Conservation (phyloP, 139 green algal genomes). For the Desmodesmus armatus region DNA sequence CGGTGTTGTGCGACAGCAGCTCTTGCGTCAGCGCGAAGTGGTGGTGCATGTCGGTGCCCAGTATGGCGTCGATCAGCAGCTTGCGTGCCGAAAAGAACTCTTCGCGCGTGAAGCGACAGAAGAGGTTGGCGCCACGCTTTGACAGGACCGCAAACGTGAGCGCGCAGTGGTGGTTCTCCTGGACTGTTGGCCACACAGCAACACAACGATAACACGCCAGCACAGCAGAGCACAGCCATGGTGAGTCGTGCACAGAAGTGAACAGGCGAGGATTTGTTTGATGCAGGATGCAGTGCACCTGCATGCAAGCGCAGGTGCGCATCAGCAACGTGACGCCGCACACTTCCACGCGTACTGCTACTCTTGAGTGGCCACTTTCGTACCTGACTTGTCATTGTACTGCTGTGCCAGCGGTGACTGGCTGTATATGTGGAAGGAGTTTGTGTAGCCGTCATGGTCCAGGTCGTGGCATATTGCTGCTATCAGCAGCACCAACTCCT, state of each 20-base stretch:
- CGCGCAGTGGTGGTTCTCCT: conserved; percentile 85
- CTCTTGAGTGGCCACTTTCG: no score
- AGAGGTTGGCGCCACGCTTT: conserved; percentile 55
- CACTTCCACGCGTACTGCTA: neutral
- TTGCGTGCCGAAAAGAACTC: conserved; percentile 54
- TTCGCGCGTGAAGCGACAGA: conserved; percentile 30
- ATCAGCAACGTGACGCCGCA: neutral
- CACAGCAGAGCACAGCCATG: no score
- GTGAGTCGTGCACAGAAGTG: no score
- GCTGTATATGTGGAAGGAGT: conserved; percentile 69
- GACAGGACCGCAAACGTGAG: conserved; percentile 72
- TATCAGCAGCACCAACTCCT: conserved; percentile 69
- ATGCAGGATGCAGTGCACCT: no score
- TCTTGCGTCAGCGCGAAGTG: conserved; percentile 74
- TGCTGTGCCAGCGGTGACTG: conserved; percentile 56
- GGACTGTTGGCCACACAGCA: conserved; percentile 47
- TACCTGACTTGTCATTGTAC: conserved; percentile 72
- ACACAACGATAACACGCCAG: neutral
- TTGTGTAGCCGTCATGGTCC: conserved; percentile 77
- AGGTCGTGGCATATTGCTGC: conserved; percentile 78
- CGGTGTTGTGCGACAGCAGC: conserved; percentile 47
- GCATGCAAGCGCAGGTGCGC: no score
- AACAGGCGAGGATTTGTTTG: no score
- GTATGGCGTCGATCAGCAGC: conserved; percentile 63
- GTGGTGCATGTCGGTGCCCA: conserved; percentile 78